Conservation (phyloP, 1,139 yeast genomes). For the Sugiyamaella paludigena region DNA sequence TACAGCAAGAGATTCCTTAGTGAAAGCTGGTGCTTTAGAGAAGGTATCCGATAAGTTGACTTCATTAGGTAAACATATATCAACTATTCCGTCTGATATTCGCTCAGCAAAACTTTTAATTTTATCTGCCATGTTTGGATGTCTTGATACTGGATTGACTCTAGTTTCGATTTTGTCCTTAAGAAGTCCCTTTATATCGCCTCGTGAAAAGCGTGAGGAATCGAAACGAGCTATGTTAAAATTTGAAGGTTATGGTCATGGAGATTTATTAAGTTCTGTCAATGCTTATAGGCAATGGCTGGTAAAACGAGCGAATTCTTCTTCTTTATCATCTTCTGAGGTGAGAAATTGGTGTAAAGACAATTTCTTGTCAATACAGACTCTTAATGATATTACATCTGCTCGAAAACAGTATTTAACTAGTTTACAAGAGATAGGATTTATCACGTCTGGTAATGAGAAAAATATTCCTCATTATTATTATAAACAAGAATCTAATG, state of each 20-base stretch:
- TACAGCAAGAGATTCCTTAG: conserved; percentile 60
- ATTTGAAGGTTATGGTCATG: conserved; percentile 46
- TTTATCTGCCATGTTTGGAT: conserved; percentile 77
- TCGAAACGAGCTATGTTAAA: conserved; percentile 52
- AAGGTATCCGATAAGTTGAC: conserved; percentile 54
- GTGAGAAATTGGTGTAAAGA: conserved; percentile 56
- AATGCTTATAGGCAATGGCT: conserved; percentile 54
- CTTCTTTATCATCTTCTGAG: conserved; percentile 21
- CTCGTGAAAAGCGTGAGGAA: conserved; percentile 61
- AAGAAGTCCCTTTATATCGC: conserved; percentile 69
- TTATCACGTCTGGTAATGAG: conserved; percentile 47
- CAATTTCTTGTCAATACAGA: conserved; percentile 59
- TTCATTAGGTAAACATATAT: conserved; percentile 74
- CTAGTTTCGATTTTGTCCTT: conserved; percentile 72
- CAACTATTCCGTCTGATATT: conserved; percentile 81
- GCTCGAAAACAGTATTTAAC: conserved; percentile 66
- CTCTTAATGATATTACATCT: conserved; percentile 68
- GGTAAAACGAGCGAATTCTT: conserved; percentile 18
- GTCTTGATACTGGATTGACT: conserved; percentile 71
- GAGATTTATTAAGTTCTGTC: conserved; percentile 72
- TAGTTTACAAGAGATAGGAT: conserved; percentile 71
- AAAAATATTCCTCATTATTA: conserved; percentile 19
- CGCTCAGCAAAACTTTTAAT: conserved; percentile 80
- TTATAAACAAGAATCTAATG: conserved; percentile 53
- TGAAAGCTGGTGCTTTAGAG: conserved; percentile 69